These are phyloP conservation scores for Penicillium coprophilum DNA, from an alignment of 495 filamentous ascomycete genomes.

Conservation along the genomic window DNA sequence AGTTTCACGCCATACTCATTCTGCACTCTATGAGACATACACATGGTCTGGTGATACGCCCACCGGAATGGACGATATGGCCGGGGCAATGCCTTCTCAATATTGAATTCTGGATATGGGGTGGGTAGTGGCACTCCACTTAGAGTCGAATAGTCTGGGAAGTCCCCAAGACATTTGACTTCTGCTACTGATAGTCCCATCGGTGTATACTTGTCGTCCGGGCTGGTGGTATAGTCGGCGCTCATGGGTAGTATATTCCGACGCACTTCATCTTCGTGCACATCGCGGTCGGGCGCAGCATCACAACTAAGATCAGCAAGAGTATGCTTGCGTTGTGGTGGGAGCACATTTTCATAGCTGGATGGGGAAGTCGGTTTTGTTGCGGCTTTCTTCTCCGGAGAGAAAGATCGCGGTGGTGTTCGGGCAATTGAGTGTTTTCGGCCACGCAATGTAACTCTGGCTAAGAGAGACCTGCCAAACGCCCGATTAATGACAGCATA, in stretches of 20 bases:
- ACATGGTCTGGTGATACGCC: slow-evolving; percentile 93
- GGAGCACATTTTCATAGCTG: slow-evolving; percentile 52
- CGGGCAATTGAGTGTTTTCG: slow-evolving; percentile 42
- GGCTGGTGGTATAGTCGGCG: slow-evolving; percentile 40
- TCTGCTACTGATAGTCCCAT: slow-evolving; percentile 67
- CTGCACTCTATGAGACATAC: slow-evolving; percentile 49
- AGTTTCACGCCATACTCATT: slow-evolving; percentile 13
- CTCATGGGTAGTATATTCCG: slow-evolving; percentile 45
- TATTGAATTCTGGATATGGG: slow-evolving; percentile 64
- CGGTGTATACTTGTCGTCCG: slow-evolving; percentile 49
- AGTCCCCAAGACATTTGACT: slow-evolving; percentile 71
- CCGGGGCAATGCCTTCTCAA: slow-evolving; percentile 62
- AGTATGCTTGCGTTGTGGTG: slow-evolving; percentile 54
- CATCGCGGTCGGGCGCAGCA: slow-evolving; percentile 24
- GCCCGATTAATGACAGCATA: slow-evolving; percentile 16
- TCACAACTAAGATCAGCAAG: slow-evolving; percentile 38
- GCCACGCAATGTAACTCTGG: slow-evolving; percentile 25
- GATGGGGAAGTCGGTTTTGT: slow-evolving; percentile 26
- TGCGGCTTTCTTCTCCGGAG: slow-evolving; percentile 47
- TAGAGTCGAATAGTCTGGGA: slow-evolving; percentile 77
- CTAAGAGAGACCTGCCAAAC: slow-evolving; percentile 15
- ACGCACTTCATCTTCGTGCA: slow-evolving; percentile 34
- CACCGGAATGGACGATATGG: slow-evolving; percentile 83
- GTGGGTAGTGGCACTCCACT: slow-evolving; percentile 76
- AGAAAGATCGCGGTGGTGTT: slow-evolving; percentile 58